Conservation (phyloP, 192 early-diverging fungal species). For the Cladochytrium replicatum region DNA sequence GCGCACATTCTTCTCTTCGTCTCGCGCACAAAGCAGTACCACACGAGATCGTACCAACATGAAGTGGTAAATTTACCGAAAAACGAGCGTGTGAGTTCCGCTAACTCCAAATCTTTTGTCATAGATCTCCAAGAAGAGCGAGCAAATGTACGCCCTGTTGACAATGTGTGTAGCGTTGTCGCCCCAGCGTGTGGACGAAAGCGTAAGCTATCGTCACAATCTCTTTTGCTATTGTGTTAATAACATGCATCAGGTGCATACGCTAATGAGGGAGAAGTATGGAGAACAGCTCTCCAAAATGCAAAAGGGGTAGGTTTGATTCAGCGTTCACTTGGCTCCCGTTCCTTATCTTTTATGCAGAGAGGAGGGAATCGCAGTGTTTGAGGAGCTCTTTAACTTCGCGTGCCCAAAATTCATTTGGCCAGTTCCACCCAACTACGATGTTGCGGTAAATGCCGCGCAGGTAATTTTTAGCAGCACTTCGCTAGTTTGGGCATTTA, state of each 20-base stretch:
- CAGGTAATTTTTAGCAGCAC: constrained; percentile 9
- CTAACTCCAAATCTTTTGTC: constrained; percentile 2
- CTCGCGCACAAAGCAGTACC: constrained; percentile 87
- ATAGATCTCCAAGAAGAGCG: constrained; percentile 77
- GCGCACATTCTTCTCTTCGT: constrained; percentile 84
- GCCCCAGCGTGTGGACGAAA: constrained; percentile 90
- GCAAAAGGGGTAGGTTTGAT: constrained; percentile 55
- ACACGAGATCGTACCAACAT: constrained; percentile 82
- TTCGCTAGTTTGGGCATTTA: background rate
- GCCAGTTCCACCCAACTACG: constrained; percentile 77
- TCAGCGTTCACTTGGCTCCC: constrained; percentile 4
- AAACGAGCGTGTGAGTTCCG: background rate
- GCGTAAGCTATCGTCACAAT: constrained; percentile 22
- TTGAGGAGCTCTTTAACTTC: constrained; percentile 83
- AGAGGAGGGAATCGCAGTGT: constrained; percentile 68
- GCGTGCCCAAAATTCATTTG: constrained; percentile 95
- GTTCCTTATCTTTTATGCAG: constrained; percentile 23
- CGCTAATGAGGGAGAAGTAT: constrained; percentile 79
- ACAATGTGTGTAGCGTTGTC: constrained; percentile 82
- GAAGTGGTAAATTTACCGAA: constrained; percentile 51
- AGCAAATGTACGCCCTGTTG: constrained; percentile 92
- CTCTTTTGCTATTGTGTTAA: background rate
- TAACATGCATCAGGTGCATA: constrained; percentile 46
- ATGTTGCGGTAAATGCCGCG: constrained; percentile 37
- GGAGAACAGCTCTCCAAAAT: constrained; percentile 81